Conservation (phyloP, 2,329 filamentous ascomycete genomes). For the Neonectria coccinea region DNA sequence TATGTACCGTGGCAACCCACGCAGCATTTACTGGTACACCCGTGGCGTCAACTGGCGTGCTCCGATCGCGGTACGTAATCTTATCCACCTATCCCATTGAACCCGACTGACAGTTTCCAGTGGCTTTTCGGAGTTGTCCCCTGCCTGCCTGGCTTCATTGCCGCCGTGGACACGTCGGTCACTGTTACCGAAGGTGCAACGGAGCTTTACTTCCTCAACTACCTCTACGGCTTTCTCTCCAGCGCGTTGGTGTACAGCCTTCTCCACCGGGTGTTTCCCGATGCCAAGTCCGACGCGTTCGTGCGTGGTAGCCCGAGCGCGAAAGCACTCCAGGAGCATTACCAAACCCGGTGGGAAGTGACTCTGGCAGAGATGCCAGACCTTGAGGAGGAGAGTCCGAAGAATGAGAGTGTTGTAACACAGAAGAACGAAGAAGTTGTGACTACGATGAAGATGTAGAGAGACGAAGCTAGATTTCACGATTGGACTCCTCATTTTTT, state of each 20-base stretch:
- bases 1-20: constrained; percentile 47
- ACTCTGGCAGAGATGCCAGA: constrained; percentile 7
- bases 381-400: not conserved
- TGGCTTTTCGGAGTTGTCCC: constrained; percentile 56
- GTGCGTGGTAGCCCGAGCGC: constrained; percentile 42
- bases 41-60: constrained; percentile 57
- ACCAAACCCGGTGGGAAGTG: constrained; percentile 50
- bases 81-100: not conserved
- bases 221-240: constrained; percentile 53
- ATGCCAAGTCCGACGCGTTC: constrained; percentile 44
- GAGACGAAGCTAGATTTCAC: not conserved
- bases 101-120: constrained; percentile 37
- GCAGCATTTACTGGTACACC: constrained; percentile 56
- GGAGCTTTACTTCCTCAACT: constrained; percentile 55
- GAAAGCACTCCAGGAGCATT: constrained; percentile 45
- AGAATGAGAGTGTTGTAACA: too few relatives aligned
- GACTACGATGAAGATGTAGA: not conserved
- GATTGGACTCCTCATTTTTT: not conserved
- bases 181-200: constrained; percentile 51
- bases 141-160: constrained; percentile 57
- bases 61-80: constrained; percentile 50
- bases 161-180: constrained; percentile 51
- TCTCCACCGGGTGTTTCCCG: constrained; percentile 50
- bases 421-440: not conserved
- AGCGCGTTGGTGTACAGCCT: constrained; percentile 48